Base-by-base conservation (phyloP, 805 yeast species). In the Ogataea paradorogensis region DNA sequence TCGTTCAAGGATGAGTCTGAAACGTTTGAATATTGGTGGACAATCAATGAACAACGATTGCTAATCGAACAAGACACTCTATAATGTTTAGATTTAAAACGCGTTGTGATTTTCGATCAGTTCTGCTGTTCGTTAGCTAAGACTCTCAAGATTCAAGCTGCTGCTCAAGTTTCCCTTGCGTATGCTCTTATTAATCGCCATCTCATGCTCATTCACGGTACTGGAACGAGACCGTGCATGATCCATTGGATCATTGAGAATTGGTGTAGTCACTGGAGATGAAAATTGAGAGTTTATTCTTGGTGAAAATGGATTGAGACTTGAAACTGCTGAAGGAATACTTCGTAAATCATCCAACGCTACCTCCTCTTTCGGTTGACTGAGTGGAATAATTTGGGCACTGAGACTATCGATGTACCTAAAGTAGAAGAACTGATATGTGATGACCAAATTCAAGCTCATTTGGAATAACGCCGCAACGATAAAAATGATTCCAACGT, bases 381-480 rank as follows among this genome's bases (percentile, higher is more conserved):
- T 30, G 9, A 32, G 16, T 7, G 37, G 37, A 9, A 35, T 22
- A n/a, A 32, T 26, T 4, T 18, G 20, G 4, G 15, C 29, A 39
- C 28, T 35, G 30, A 7, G 22, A 8, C 30, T 13, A 23, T 59
- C 64, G 34, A 50, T 29, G 15, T 55, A 51, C 51, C 71, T 78
- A 60, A 78, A 85, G 57, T 82, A 76, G 36, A 85, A 64, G 56
- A 78, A 86, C 56, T 84, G 95, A 35, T 71, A 80, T 7, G 85
- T 84, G 41, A 87, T 84, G 46, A 80, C 72, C 29, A 84, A 63
- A 58, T 87, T 93, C 44, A 87, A 67, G 15, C 74, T 55, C 80
- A 84, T 84, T 65, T 87, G 96, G 58, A 86, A 83, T 30, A 82
- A 61, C 0, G 86, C 93, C 41, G 88, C 88, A 33, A 76, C 55